These are phyloP conservation scores for Pezicula rhizophila DNA, from an alignment of 2,329 filamentous ascomycete species.

Conservation along the genomic window DNA sequence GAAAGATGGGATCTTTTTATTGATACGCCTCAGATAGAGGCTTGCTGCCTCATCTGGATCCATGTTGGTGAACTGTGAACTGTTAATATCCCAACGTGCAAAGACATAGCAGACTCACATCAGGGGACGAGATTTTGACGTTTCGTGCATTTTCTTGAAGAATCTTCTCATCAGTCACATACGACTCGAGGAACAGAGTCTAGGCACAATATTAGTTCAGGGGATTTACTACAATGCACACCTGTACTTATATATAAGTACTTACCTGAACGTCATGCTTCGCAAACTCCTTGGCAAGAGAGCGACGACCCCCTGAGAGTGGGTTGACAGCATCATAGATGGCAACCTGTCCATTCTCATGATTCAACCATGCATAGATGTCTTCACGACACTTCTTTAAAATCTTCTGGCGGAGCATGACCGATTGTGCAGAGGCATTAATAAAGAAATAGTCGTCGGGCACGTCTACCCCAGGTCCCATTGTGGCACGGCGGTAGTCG, in stretches of 20 bases:
- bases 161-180: constrained; percentile 86
- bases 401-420: constrained; percentile 94
- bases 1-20: constrained; percentile 88
- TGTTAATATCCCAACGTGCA: constrained; percentile 9
- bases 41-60: constrained; percentile 85
- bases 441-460: constrained; percentile 98
- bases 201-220: constrained; percentile 32
- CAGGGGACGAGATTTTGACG: constrained; percentile 96
- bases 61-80: constrained; percentile 77
- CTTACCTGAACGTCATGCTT: constrained; percentile 87
- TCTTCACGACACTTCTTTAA: constrained; percentile 96
- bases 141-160: constrained; percentile 94
- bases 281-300: constrained; percentile 91
- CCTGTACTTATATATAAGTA: constrained; percentile 2
- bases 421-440: constrained; percentile 83
- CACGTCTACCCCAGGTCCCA: constrained; percentile 76
- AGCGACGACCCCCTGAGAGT: constrained; percentile 71
- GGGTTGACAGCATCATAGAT: constrained; percentile 99
- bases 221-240: background rate
- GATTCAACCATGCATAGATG: constrained; percentile 92
- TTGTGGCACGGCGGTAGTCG: constrained; percentile 88
- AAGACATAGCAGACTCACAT: constrained; percentile 48
- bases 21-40: constrained; percentile 84
- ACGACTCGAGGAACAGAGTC: constrained; percentile 95
- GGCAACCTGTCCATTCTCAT: constrained; percentile 95